phyloP scores from a whole-genome alignment of 257 asterid species.

The Parsonsia alboflavescens region DNA sequence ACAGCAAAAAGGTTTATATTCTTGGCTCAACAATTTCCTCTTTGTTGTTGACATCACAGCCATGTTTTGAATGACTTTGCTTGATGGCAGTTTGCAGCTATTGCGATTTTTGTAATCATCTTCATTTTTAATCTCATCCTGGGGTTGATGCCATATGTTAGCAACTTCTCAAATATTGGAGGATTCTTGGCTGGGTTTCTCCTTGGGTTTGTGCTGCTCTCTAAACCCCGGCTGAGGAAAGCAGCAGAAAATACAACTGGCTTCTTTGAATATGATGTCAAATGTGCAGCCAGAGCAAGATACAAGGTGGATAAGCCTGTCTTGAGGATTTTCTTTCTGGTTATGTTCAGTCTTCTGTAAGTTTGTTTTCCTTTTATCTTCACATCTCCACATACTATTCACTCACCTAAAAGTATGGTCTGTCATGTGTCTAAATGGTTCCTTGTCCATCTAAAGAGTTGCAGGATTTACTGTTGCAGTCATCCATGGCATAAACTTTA shows the following conservation, averaged over 20 bases:
- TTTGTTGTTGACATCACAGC: conserved; percentile 13
- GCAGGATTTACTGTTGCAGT: conserved; percentile 49
- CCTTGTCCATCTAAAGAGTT: conserved; percentile 38
- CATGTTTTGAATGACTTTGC: conserved; percentile 10
- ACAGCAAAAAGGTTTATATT: conserved; percentile 57
- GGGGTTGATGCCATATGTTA: conserved; percentile 71
- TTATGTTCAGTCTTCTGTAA: conserved; percentile 57
- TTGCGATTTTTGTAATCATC: conserved; percentile 36
- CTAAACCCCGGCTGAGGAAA: conserved; percentile 53
- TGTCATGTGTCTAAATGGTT: not conserved
- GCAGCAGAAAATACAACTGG: conserved; percentile 46
- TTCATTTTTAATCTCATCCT: conserved; percentile 42
- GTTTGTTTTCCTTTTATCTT: conserved; percentile 24
- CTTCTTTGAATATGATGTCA: conserved; percentile 55
- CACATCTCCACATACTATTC: not conserved
- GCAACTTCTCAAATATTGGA: conserved; percentile 74
- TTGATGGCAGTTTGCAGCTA: conserved; percentile 51
- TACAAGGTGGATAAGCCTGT: conserved; percentile 57
- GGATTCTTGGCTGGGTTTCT: conserved; percentile 79
- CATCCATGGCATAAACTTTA: conserved; percentile 40
- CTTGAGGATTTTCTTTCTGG: conserved; percentile 45
- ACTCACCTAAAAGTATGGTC: not conserved
- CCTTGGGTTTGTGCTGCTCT: conserved; percentile 55
- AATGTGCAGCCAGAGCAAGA: conserved; percentile 36
- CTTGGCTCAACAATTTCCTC: not conserved